A percentile compares a stretch with the other conserved stretches of the same genome.
Conservation (phyloP, 2,329 filamentous ascomycete species). For the Fusarium albosuccineum region DNA sequence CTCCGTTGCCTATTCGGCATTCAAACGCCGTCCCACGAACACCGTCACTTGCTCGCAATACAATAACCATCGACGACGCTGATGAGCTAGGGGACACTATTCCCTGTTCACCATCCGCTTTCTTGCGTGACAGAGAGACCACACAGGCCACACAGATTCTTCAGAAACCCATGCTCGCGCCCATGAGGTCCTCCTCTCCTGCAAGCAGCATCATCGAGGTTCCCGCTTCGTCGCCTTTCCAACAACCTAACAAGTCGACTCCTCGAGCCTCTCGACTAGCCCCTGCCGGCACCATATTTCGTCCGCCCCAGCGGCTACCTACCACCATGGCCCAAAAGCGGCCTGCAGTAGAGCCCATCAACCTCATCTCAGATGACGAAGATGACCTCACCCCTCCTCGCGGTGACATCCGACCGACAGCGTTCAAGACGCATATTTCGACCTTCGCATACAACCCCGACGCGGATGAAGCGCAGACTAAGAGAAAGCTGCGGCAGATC, state of each 20-base stretch:
- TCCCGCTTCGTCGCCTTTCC: conserved; percentile 86
- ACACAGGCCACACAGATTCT: conserved; percentile 65
- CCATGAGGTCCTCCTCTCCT: conserved; percentile 57
- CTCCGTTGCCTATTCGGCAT: conserved; percentile 51
- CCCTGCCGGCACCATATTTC: conserved; percentile 80
- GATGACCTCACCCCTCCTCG: conserved; percentile 63
- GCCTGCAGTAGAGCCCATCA: conserved; percentile 57
- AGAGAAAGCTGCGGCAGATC: conserved; percentile 52
- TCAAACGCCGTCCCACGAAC: conserved; percentile 47
- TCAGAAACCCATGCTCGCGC: conserved; percentile 53
- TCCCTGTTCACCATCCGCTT: conserved; percentile 57
- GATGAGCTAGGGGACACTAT: conserved; percentile 64
- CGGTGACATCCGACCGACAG: conserved; percentile 73
- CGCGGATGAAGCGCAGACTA: conserved; percentile 53
- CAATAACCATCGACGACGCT: conserved; percentile 53
- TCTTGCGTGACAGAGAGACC: conserved; percentile 48
- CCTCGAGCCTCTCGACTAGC: conserved; percentile 73
- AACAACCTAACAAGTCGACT: conserved; percentile 51
- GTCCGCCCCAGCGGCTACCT: conserved; percentile 57
- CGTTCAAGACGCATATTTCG: conserved; percentile 59
- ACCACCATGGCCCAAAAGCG: conserved; percentile 50
- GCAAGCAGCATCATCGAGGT: conserved; percentile 75
- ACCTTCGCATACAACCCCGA: conserved; percentile 63
- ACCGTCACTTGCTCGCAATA: conserved; percentile 44
- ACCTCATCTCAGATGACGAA: conserved; percentile 65